These are phyloP conservation scores for Artemisia tridentata DNA, from an alignment of 129 eudicot species.

Conservation along the genomic window DNA sequence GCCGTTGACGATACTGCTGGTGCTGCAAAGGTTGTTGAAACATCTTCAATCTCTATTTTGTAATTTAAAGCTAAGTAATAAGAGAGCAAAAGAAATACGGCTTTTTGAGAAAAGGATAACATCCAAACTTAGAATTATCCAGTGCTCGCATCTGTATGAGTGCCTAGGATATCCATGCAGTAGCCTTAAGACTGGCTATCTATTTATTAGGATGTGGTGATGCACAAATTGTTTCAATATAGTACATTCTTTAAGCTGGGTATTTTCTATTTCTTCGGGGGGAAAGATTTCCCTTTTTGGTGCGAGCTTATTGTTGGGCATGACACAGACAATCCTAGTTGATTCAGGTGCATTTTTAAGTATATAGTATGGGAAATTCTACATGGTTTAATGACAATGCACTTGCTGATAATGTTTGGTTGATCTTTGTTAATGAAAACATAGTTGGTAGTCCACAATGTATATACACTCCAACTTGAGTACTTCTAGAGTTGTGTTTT, in stretches of 20 bases:
- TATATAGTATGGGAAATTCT: too few relatives aligned
- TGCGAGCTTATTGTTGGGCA: neutral
- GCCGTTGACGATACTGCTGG: conserved; percentile 99
- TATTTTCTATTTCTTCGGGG: neutral
- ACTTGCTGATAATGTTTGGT: neutral
- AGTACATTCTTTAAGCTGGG: neutral
- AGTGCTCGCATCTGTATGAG: neutral
- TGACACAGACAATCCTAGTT: neutral
- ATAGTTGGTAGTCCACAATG: neutral
- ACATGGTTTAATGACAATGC: neutral
- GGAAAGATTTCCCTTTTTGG: neutral
- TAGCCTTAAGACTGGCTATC: too few relatives aligned
- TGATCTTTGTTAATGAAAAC: neutral
- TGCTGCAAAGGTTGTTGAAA: conserved; percentile 77
- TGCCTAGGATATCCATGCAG: too few relatives aligned
- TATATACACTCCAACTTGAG: neutral
- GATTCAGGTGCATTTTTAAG: too few relatives aligned
- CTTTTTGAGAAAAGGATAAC: neutral
- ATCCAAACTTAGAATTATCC: neutral
- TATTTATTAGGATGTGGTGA: too few relatives aligned
- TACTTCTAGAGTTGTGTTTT: too few relatives aligned
- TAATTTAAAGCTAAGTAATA: neutral
- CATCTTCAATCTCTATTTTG: neutral
- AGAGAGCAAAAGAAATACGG: neutral
- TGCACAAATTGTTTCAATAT: too few relatives aligned